Conservation (phyloP, 331 rosid genomes). For the Malus hybrid region DNA sequence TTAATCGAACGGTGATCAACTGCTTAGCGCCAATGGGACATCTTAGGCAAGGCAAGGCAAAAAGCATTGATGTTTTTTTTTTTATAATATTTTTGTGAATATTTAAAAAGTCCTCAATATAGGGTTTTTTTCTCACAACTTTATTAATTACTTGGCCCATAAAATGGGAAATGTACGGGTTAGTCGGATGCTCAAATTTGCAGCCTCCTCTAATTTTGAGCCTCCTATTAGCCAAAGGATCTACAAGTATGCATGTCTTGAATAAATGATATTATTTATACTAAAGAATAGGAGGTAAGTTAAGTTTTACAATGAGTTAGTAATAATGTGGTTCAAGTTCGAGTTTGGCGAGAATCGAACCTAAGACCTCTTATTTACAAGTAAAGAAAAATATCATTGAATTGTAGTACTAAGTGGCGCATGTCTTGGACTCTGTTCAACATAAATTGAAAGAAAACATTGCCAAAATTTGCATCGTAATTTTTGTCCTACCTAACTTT, state of each 20-base stretch:
- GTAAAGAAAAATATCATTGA: no score
- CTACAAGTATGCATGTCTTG: no score
- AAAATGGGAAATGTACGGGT: neutral
- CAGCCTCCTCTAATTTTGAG: neutral
- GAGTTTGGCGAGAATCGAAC: no score
- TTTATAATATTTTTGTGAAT: neutral
- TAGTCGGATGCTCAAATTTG: neutral
- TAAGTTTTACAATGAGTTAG: no score
- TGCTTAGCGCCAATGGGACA: no score
- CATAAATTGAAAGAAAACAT: neutral
- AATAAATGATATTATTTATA: no score
- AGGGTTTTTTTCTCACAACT: neutral
- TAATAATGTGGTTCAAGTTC: no score
- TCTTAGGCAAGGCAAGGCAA: no score
- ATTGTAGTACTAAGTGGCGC: no score
- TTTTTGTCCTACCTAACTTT: no score
- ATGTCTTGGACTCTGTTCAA: neutral
- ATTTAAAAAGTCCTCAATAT: neutral
- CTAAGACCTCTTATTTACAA: no score
- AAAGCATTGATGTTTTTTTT: neutral
- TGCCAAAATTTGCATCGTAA: neutral
- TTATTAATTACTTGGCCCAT: neutral
- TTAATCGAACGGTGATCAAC: no score
- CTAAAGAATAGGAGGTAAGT: accelerated
- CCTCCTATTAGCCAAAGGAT: neutral